These are phyloP conservation scores for Citrus medica DNA, from an alignment of 345 rosid species.

Conservation along the genomic window DNA sequence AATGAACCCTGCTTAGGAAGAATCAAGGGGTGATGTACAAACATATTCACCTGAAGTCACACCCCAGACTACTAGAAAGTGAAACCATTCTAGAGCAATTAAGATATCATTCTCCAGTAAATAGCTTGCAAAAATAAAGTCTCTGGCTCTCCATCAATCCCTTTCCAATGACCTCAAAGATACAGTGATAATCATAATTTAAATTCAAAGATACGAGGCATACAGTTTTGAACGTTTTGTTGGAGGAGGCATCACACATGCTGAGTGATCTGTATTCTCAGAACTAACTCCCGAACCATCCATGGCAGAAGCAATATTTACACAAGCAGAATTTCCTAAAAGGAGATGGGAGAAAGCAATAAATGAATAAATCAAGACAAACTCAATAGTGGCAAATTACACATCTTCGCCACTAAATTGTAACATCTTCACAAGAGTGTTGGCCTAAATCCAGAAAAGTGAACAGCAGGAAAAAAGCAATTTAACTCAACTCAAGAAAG, in stretches of 20 bases:
- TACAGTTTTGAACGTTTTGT: conserved; percentile 54
- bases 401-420: neutral
- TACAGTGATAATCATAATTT: conserved; percentile 2
- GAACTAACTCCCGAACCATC: conserved; percentile 34
- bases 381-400: no score
- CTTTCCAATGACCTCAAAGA: neutral
- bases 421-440: neutral
- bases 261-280: conserved; percentile 28
- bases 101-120: no score
- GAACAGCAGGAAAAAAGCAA: neutral
- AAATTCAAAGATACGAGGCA: conserved; percentile 23
- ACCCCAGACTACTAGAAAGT: neutral
- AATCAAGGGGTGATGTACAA: neutral
- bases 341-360: conserved; percentile 14
- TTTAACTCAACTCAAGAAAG: neutral
- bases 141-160: neutral
- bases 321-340: conserved; percentile 30
- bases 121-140: neutral
- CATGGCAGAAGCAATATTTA: conserved; percentile 20
- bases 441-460: neutral
- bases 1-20: neutral
- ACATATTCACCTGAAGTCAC: neutral
- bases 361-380: neutral
- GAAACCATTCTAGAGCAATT: neutral
- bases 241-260: conserved; percentile 38